Evolutionary conservation across 257 asterid species (phyloP).

Genomic region (Phtheirospermum japonicum): DNA sequence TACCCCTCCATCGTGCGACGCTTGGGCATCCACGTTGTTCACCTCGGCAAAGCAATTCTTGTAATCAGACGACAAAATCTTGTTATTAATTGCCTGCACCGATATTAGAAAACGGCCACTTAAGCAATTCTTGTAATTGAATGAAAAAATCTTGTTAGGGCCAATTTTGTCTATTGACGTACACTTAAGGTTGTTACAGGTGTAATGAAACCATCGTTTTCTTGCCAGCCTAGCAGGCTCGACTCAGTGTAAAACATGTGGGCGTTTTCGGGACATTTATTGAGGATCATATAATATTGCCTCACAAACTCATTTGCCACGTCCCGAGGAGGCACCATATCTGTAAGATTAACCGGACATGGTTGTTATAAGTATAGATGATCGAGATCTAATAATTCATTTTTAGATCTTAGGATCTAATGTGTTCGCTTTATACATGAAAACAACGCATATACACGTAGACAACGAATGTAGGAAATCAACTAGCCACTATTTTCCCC

Average conservation of each 20-base stretch:
- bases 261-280: slow-evolving; percentile 31
- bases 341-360: slow-evolving; percentile 30
- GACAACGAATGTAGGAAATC: too few species aligned
- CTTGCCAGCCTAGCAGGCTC: slow-evolving; percentile 47
- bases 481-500: too few species aligned
- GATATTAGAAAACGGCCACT: background rate
- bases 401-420: too few species aligned
- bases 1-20: slow-evolving; percentile 45
- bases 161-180: slow-evolving; percentile 11
- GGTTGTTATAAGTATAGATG: background rate
- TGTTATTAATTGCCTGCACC: slow-evolving; percentile 51
- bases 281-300: slow-evolving; percentile 42
- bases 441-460: background rate
- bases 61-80: slow-evolving; percentile 52
- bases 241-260: slow-evolving; percentile 48
- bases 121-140: background rate
- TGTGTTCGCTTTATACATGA: too few species aligned
- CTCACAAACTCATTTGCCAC: slow-evolving; percentile 41
- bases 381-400: too few species aligned
- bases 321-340: slow-evolving; percentile 33
- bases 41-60: slow-evolving; percentile 35
- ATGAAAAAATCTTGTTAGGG: background rate
- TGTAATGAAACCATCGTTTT: slow-evolving; percentile 31
- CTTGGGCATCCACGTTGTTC: slow-evolving; percentile 38
- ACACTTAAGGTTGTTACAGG: slow-evolving; percentile 42